A percentile compares a stretch with the other conserved stretches of the same genome.
phyloP scores from a whole-genome alignment of 73 alveolate species.

The Paramecium octaurelia region DNA sequence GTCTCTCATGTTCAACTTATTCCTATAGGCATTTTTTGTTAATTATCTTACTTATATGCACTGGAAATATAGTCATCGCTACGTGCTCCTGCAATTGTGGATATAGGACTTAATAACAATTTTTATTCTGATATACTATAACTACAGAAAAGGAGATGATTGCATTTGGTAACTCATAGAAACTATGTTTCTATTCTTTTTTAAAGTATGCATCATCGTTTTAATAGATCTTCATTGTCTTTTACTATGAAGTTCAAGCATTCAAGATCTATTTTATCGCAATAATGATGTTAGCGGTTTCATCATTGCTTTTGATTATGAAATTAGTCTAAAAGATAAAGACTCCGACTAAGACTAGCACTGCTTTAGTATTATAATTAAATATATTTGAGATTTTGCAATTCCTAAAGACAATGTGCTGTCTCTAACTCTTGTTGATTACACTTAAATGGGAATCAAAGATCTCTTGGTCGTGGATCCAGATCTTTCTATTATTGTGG shows the following conservation, averaged over 20 bases:
- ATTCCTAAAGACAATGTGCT: slow-evolving; percentile 27
- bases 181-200: slow-evolving; percentile 48
- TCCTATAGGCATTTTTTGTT: background rate
- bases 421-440: background rate
- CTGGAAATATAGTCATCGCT: slow-evolving; percentile 45
- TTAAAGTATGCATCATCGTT: background rate
- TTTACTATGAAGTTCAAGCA: slow-evolving; percentile 42
- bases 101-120: slow-evolving; percentile 36
- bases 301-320: background rate
- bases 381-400: background rate
- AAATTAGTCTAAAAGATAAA: background rate
- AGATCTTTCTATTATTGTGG: slow-evolving; percentile 8
- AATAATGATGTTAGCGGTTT: slow-evolving; percentile 39
- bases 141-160: slow-evolving; percentile 46
- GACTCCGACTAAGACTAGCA: background rate
- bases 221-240: slow-evolving; percentile 29
- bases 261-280: slow-evolving; percentile 19
- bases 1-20: slow-evolving; percentile 1
- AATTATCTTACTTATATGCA: slow-evolving; percentile 12
- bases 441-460: slow-evolving; percentile 35
- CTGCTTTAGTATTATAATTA: background rate
- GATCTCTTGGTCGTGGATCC: slow-evolving; percentile 31
- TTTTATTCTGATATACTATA: slow-evolving; percentile 33
- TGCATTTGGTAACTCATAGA: slow-evolving; percentile 43
- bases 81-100: slow-evolving; percentile 17